phyloP scores from a whole-genome alignment of 2,329 filamentous ascomycete species.

The Colletotrichum nymphaeae region DNA sequence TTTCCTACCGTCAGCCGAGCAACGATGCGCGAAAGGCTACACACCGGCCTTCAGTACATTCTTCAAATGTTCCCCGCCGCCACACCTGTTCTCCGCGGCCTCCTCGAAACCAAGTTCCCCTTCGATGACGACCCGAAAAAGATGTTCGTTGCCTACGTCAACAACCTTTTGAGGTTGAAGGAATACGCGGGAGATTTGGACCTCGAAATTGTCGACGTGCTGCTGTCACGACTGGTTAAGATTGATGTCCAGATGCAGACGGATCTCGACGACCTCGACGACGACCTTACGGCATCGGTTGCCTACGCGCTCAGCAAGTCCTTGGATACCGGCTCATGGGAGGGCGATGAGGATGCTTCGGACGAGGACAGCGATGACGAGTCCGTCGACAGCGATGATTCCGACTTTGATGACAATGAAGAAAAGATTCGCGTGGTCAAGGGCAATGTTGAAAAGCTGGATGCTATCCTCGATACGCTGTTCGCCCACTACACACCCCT shows the following conservation, averaged over 20 bases:
- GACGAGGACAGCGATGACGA: slow-evolving; percentile 77
- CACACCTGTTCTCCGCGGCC: slow-evolving; percentile 73
- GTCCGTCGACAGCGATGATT: slow-evolving; percentile 77
- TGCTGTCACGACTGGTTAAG: slow-evolving; percentile 89
- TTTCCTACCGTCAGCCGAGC: slow-evolving; percentile 71
- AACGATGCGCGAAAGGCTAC: slow-evolving; percentile 78
- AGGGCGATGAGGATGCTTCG: slow-evolving; percentile 66
- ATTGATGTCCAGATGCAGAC: slow-evolving; percentile 96
- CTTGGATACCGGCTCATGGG: slow-evolving; percentile 48
- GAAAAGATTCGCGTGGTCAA: slow-evolving; percentile 78
- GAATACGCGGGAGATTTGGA: slow-evolving; percentile 83
- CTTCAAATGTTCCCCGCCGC: slow-evolving; percentile 85
- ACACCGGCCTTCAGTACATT: slow-evolving; percentile 80
- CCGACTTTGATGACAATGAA: slow-evolving; percentile 71
- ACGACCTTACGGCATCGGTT: slow-evolving; percentile 83
- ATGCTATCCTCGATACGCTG: slow-evolving; percentile 87
- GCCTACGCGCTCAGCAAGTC: slow-evolving; percentile 61
- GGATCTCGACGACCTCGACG: slow-evolving; percentile 92
- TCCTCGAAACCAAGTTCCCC: slow-evolving; percentile 78
- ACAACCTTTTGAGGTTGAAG: slow-evolving; percentile 83
- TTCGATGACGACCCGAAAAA: slow-evolving; percentile 82
- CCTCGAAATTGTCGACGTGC: slow-evolving; percentile 83
- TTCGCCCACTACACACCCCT: slow-evolving; percentile 84
- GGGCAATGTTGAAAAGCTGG: slow-evolving; percentile 89
- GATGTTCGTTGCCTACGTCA: slow-evolving; percentile 87